Base-by-base conservation (phyloP, 2,329 filamentous ascomycete species). In the Fusarium sp. region DNA sequence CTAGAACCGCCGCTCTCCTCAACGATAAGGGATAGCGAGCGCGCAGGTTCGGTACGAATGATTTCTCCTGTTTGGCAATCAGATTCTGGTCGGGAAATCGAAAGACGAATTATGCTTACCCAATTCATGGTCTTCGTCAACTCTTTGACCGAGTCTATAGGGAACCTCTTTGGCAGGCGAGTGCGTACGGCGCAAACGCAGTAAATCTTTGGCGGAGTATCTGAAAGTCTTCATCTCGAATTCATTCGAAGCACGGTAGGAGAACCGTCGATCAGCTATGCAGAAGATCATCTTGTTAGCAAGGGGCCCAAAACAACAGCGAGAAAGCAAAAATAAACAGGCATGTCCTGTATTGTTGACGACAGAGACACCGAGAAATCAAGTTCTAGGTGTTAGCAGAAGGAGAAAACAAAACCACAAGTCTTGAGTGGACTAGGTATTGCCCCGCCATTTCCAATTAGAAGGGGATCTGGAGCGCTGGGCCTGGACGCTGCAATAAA, bases 151-250 rank as follows among this genome's bases (percentile, higher is more conserved):
- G 9, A 82, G 67, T 41, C 72, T 70, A 20, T 76, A 58, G 50
- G 73, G 74, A 21, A 80, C 47, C 11, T 76, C 72, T 55, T 72
- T 66, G n/a, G 65, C 58, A 18, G 72, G 68, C 47, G 75, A 72
- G n/a, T 41, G 34, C n/a, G 42, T 41, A 32, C 77, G 67, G 62
- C 76, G 76, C 58, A 81, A 69, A 47, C 72, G 73, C 46, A 86
- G 75, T n/a, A 87, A 78, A 74, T 87, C 83, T 37, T 76, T 73
- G 53, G 82, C 74, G 11, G 79, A 80, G 69, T 87, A 87, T 13
- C 72, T 80, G 45, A 78, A 79, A 14, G 79, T 77, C 56, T 77
- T 76, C 85, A 87, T 86, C 56, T 75, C 75, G 74, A 75, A 55
- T 48, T 74, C 63, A 63, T 82, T 71, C 66, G 79, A 81, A 66